phyloP scores from a whole-genome alignment of 2,329 filamentous ascomycete species.

The Aspergillus tubingensis region DNA sequence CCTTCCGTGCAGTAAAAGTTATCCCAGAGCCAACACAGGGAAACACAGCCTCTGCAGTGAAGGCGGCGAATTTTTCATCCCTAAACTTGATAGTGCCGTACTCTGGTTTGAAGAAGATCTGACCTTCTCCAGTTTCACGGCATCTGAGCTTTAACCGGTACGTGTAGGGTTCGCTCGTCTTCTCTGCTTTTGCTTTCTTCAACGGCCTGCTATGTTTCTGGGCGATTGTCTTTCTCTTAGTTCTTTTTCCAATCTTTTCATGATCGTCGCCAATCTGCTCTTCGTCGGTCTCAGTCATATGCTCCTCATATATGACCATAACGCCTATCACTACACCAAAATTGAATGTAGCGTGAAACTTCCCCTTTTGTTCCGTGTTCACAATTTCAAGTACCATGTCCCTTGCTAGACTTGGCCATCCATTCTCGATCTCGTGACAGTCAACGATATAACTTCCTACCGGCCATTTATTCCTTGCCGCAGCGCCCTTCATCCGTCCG shows the following conservation, averaged over 20 bases:
- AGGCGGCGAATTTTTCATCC: constrained; percentile 10
- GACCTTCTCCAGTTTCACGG: constrained; percentile 14
- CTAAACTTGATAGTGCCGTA: constrained; percentile 18
- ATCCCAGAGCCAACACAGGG: not conserved
- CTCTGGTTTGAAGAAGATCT: constrained; percentile 4
- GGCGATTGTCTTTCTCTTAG: constrained; percentile 3
- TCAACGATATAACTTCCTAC: constrained; percentile 8
- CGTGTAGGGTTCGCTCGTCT: not conserved
- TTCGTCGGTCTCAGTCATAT: not conserved
- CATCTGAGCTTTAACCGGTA: constrained; percentile 9
- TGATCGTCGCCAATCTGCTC: not conserved
- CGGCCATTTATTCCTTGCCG: not conserved
- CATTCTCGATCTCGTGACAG: constrained; percentile 2
- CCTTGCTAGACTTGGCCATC: not conserved
- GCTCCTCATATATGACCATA: constrained; percentile 4
- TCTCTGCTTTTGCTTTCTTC: not conserved
- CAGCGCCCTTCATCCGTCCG: not conserved
- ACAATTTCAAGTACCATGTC: constrained; percentile 2
- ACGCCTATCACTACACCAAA: constrained; percentile 10
- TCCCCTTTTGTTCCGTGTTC: not conserved
- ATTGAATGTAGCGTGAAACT: constrained; percentile 4
- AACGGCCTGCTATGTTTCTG: not conserved
- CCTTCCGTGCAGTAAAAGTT: constrained; percentile 7
- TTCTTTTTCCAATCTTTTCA: not conserved
- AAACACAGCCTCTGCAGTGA: constrained; percentile 9